Evolutionary conservation across 306 rosid species (phyloP), one percentile per base, ranked within the genome.

Genomic region (Inga oerstediana): DNA sequence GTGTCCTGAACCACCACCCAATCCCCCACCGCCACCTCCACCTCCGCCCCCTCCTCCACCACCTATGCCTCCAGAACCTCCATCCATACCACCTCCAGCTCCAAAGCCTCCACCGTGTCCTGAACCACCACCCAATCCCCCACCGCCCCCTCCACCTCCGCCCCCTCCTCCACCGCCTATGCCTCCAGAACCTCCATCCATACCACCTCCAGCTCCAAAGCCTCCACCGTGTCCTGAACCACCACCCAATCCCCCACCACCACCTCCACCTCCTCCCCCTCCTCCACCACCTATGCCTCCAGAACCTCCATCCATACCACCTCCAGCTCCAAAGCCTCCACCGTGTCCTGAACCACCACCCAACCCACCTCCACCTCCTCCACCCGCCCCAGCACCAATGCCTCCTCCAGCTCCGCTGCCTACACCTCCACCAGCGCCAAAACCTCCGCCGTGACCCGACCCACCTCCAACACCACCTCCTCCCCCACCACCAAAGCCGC

Each of bases 361-460:
- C 4, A 80, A 46, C 0, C 94, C 91, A 3, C 90, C 89, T 0
- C 90, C 89, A 0, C 91, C 92, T 0, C 87, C 85, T 0, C 79
- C 78, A 2, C 88, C 89, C 2, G 56, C 58, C 0, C 79, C 86
- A 0, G 81, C 91, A 0, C 86, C 85, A 0, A 34, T 83, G 0
- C 79, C 84, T 1, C 86, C 84, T 0, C 94, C 94, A 0, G 85
- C 86, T 0, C 90, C 93, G 0, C 89, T 89, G 0, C 89, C 93
- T 0, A 80, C 80, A 0, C 79, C 89, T 0, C 89, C 88, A 16
- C 84, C 84, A 2, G 84, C 89, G 0, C 91, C 83, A 0, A 83
- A 85, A 8, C 48, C 49, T 44, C 58, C 76, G 8, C 76, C 76
- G 0, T 13, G 15, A 44, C 76, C 76, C 3, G 34, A 58, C 14